These are phyloP conservation scores for Scleroderma citrinum DNA, from an alignment of 768 basidiomycete genomes.

Conservation along the genomic window DNA sequence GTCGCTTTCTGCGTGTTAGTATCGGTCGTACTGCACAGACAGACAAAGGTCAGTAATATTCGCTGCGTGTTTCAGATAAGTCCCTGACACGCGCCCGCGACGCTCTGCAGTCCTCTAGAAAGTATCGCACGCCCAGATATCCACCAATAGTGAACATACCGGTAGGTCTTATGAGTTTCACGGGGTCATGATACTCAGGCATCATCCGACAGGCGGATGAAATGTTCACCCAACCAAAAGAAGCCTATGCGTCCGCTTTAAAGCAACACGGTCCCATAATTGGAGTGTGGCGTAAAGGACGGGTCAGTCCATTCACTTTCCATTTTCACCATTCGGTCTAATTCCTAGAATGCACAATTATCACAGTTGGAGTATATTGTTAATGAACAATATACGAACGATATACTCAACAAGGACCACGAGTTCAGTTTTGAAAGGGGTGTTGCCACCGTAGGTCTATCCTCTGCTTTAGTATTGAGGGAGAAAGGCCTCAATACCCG, in stretches of 20 bases:
- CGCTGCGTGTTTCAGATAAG: background rate
- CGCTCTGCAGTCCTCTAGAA: background rate
- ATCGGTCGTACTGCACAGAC: background rate
- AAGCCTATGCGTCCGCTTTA: slow-evolving; percentile 28
- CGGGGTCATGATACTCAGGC: slow-evolving; percentile 8
- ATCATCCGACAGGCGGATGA: slow-evolving; percentile 6
- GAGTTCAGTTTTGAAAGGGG: slow-evolving; percentile 30
- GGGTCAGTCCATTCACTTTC: slow-evolving; percentile 16
- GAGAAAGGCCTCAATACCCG: background rate
- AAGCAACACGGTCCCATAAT: slow-evolving; percentile 25
- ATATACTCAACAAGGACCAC: slow-evolving; percentile 25
- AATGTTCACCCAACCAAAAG: slow-evolving; percentile 24
- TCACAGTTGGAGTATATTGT: slow-evolving; percentile 31
- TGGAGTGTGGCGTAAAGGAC: slow-evolving; percentile 7
- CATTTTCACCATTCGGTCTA: too few species aligned
- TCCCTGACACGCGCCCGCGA: background rate
- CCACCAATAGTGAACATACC: background rate
- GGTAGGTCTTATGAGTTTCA: background rate
- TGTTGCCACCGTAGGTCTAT: slow-evolving; percentile 22
- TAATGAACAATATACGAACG: slow-evolving; percentile 20
- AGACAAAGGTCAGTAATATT: background rate
- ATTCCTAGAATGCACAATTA: background rate
- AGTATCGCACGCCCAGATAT: background rate
- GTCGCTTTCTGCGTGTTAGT: background rate
- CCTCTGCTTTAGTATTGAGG: too few species aligned